Conservation (phyloP, 78 protist genomes). For the Dictyostelium brefeldianum region DNA sequence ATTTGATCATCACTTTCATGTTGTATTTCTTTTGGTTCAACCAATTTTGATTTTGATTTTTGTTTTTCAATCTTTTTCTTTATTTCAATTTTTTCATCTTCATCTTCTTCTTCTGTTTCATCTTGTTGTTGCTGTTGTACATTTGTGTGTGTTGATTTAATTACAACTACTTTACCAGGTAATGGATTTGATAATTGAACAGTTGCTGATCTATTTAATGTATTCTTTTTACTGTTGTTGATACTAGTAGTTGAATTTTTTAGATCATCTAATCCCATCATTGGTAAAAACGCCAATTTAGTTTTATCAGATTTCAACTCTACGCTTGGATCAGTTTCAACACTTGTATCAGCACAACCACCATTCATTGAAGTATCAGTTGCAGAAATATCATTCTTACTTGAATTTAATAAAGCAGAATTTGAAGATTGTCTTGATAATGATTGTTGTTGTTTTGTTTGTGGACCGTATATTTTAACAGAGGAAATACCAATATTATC, state of each 20-base stretch:
- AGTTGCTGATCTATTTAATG: not conserved
- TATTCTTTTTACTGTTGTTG: not conserved
- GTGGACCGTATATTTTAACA: slow-evolving; percentile 18
- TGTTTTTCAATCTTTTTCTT: slow-evolving; percentile 4
- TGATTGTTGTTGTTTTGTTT: not conserved
- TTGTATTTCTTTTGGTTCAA: slow-evolving; percentile 7
- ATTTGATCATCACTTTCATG: not conserved
- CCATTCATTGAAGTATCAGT: not conserved
- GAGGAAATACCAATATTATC: slow-evolving; percentile 21
- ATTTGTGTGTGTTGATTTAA: not conserved
- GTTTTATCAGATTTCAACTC: not conserved
- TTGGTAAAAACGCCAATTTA: not conserved
- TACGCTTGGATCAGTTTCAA: not conserved
- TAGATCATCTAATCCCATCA: not conserved
- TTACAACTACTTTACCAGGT: slow-evolving; percentile 48
- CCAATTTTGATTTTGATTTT: slow-evolving; percentile 8
- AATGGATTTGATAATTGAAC: slow-evolving; percentile 10
- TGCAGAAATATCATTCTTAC: not conserved
- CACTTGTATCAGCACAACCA: not conserved
- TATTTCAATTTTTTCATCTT: not conserved
- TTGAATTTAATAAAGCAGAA: not conserved
- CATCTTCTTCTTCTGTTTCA: slow-evolving; percentile 14
- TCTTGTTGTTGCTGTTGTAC: not conserved
- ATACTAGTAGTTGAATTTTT: not conserved
- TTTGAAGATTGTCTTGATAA: not conserved